Evolutionary conservation across 192 early-diverging fungal species (phyloP).

Genomic region (Mortierella alpina): DNA sequence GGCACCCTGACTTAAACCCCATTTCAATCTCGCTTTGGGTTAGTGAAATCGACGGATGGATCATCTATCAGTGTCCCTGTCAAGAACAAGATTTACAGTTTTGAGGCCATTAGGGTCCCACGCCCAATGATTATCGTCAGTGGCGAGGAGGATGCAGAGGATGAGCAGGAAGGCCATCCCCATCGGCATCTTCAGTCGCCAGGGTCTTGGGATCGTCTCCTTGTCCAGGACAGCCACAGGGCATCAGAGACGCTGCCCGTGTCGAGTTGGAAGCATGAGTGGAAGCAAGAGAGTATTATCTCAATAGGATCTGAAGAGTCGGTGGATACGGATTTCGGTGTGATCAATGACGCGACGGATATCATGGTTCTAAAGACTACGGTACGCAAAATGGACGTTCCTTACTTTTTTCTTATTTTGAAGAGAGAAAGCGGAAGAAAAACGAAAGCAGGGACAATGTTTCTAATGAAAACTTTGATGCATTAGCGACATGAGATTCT

Average conservation of each 20-base stretch:
- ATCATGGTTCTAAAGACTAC: conserved; percentile 32
- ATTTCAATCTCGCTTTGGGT: neutral
- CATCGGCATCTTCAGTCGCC: no score
- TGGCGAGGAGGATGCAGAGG: no score
- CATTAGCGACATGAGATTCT: conserved; percentile 25
- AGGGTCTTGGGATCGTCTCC: no score
- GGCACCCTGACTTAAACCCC: neutral
- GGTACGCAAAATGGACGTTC: conserved; percentile 9
- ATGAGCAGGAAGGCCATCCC: neutral
- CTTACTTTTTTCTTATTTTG: neutral
- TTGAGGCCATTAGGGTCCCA: conserved; percentile 1
- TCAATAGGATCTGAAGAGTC: conserved; percentile 11
- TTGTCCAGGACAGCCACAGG: no score
- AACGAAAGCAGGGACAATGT: neutral
- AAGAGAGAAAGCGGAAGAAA: neutral
- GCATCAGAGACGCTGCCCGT: neutral
- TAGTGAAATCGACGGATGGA: conserved; percentile 32
- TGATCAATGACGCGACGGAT: conserved; percentile 23
- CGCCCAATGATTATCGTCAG: neutral
- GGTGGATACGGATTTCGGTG: conserved; percentile 29
- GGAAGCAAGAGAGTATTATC: neutral
- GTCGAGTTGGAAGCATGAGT: neutral
- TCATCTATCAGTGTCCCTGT: conserved; percentile 33
- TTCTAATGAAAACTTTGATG: neutral
- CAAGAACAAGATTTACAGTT: conserved; percentile 6